Evolutionary conservation across 495 filamentous ascomycete genomes (phyloP), one percentile per base, ranked within the genome.

Genomic region (Neurospora sublineolata): DNA sequence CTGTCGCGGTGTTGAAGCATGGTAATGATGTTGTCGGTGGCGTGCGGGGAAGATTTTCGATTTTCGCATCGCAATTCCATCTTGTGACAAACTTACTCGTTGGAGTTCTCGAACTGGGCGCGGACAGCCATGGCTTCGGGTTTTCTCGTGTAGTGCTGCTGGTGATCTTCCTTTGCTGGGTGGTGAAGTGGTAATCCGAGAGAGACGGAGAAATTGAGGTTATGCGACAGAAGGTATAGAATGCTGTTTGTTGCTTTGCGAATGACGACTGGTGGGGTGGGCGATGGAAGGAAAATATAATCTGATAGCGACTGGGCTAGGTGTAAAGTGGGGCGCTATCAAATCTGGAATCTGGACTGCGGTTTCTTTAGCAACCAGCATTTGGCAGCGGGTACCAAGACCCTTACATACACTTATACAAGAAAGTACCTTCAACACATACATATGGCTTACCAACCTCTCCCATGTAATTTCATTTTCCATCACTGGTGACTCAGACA

Each of bases 81-180:
- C 27, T 30, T 14, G 27, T 14, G 27, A 64, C 30, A 41, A 72
- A 84, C 88, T 79, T 82, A 98, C 95, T 98, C 95, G 86, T 98
- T 97, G 74, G 93, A 97, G 84, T 97, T 97, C 84, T 98, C 95
- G 80, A 98, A 99, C 85, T 95, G 90, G 71, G 91, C 91, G 80
- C 91, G 89, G 68, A 94, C 91, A 83, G 91, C 89, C 91, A 94
- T 94, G 78, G 71, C 82, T 71, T 67, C 14, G 67, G 60, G 38
- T 67, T 72, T 60, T 67, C 71, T 67, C 60, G 40, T 67, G 37
- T 41, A 72, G 14, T 67, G 60, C 27, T 75, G 52, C 2, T 64
- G 14, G 23, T 69, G 38, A 33, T 69, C 46, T 69, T 27, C 69
- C 37, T 39, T 18, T 77, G 38, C 69, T 69, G 74, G 36, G 71